A percentile compares a stretch with the other conserved stretches of the same genome.
These are phyloP conservation scores for Neurospora hispaniola DNA, from an alignment of 495 filamentous ascomycete species.

Conservation along the genomic window DNA sequence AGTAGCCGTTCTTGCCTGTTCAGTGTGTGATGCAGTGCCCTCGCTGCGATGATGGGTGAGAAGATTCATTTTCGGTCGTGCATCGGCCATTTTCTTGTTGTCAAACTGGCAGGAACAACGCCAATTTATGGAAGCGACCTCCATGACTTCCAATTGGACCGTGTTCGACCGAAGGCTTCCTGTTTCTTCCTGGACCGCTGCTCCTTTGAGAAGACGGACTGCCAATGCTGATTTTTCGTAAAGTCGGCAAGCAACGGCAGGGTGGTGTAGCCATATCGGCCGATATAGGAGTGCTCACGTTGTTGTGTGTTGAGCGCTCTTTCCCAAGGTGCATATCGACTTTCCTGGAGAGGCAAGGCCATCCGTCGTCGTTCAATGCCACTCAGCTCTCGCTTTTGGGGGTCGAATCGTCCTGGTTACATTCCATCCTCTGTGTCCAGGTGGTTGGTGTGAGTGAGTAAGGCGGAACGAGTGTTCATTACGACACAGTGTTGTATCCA, in stretches of 20 bases:
- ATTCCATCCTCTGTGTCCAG: not conserved
- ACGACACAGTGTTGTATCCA: not conserved
- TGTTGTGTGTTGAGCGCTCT: not conserved
- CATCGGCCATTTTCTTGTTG: not conserved
- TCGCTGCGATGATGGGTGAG: not conserved
- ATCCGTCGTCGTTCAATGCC: not conserved
- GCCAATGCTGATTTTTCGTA: not conserved
- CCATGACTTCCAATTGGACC: not conserved
- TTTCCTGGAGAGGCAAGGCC: not conserved
- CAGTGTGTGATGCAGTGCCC: no score
- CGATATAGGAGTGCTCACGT: not conserved
- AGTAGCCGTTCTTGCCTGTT: conserved; percentile 2
- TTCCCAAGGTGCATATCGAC: not conserved
- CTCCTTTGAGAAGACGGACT: not conserved
- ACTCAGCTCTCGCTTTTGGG: not conserved
- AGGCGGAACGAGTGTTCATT: not conserved
- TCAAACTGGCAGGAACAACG: not conserved
- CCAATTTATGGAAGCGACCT: not conserved
- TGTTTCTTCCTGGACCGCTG: not conserved
- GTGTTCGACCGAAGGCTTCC: not conserved
- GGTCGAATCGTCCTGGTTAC: not conserved
- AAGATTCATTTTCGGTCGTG: not conserved
- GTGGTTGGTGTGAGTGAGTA: not conserved
- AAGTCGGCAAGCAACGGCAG: not conserved
- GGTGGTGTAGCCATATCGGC: not conserved